phyloP scores from a whole-genome alignment of 2,329 filamentous ascomycete genomes.

The Colletotrichum echinochloae region DNA sequence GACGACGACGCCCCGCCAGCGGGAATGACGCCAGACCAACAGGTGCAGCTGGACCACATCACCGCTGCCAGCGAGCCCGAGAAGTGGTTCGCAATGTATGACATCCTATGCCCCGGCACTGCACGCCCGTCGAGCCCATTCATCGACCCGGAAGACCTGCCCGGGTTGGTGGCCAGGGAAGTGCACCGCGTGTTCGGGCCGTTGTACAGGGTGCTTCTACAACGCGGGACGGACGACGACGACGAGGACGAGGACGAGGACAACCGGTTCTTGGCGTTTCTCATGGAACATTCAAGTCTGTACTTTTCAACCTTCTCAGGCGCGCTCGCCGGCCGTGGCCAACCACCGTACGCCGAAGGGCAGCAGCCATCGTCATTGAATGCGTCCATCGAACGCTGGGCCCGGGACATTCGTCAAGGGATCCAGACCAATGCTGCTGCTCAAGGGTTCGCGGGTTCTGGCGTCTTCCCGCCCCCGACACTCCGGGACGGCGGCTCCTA shows the following conservation, averaged over 20 bases:
- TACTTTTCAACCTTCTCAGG: neutral
- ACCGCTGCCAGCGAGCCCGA: slow-evolving; percentile 41
- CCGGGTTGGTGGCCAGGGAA: neutral
- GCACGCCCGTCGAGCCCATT: slow-evolving; percentile 42
- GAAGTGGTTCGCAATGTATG: slow-evolving; percentile 47
- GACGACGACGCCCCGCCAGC: neutral
- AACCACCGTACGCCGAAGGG: neutral
- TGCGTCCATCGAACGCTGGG: neutral
- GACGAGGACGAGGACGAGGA: neutral
- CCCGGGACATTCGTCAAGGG: neutral
- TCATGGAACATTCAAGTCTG: neutral
- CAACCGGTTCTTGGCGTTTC: neutral
- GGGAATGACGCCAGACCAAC: slow-evolving; percentile 44
- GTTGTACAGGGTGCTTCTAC: neutral
- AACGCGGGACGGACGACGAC: neutral
- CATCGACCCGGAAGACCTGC: slow-evolving; percentile 19
- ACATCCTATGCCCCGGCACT: slow-evolving; percentile 42
- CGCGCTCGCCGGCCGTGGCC: neutral
- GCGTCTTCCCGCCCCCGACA: neutral
- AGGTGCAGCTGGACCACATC: slow-evolving; percentile 32
- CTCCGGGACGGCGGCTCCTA: neutral
- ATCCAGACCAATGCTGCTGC: neutral
- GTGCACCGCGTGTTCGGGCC: neutral
- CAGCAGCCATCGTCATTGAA: neutral
- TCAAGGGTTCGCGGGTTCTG: neutral